Percentiles rank a stretch among this genome's conserved stretches.
phyloP scores from a whole-genome alignment of 768 basidiomycete species.

The Porpolomopsis calyptriformis region DNA sequence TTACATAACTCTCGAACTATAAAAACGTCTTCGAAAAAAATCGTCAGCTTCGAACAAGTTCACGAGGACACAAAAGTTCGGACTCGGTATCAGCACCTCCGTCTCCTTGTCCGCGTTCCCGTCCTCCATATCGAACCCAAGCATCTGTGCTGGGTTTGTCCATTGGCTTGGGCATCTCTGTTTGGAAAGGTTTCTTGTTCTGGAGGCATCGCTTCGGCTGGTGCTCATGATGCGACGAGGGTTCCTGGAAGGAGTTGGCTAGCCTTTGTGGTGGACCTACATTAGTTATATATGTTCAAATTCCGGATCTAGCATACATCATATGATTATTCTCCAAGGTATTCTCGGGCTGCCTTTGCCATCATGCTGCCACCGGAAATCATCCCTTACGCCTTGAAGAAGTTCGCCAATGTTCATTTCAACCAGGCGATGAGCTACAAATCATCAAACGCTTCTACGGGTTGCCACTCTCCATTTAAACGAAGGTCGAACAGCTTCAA shows the following conservation, averaged over 20 bases:
- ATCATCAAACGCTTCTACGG: not conserved
- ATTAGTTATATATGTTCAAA: too few relatives aligned
- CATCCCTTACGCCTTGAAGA: too few relatives aligned
- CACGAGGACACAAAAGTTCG: conserved; percentile 88
- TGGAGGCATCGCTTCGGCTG: conserved; percentile 65
- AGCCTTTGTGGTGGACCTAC: conserved; percentile 2
- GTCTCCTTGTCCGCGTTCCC: conserved; percentile 93
- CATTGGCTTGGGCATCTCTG: conserved; percentile 24
- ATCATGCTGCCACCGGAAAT: too few relatives aligned
- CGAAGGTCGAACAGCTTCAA: conserved; percentile 55
- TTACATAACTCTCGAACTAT: conserved; percentile 1
- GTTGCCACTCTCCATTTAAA: too few relatives aligned
- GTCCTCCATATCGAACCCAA: conserved; percentile 60
- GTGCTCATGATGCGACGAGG: conserved; percentile 50
- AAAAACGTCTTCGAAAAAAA: not conserved
- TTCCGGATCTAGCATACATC: too few relatives aligned
- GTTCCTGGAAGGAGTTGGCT: conserved; percentile 18
- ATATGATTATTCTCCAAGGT: too few relatives aligned
- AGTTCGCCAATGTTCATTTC: too few relatives aligned
- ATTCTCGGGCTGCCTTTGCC: too few relatives aligned
- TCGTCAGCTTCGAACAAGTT: conserved; percentile 46
- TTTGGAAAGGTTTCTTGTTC: conserved; percentile 34
- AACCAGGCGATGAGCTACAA: too few relatives aligned
- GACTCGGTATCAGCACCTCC: conserved; percentile 69
- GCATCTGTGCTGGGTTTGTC: conserved; percentile 23